Base-by-base conservation (phyloP, 768 basidiomycete genomes). In the Roridomyces roridus region DNA sequence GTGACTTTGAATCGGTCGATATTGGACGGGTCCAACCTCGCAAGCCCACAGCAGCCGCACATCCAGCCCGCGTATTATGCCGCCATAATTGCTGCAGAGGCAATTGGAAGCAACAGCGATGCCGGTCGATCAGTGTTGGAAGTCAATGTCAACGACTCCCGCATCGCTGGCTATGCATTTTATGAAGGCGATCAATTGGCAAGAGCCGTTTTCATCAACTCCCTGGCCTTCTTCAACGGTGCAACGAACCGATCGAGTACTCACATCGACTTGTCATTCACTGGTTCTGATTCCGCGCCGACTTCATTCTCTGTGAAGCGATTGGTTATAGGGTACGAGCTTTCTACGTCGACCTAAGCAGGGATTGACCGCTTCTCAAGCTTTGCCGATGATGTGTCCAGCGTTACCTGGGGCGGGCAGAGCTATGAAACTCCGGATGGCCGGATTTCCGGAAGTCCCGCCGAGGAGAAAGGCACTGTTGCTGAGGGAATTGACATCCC, bases 61-160 rank as follows among this genome's bases (percentile, higher is more conserved):
- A 73, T 90, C 49, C 86, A 88, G 61, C 83, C 88, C 0, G 74
- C 80, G 18, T 91, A 89, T 68, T 89, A 89, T 59, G 83, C 80
- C 0, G 85, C 83, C 4, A 77, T 89, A 54, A 77, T 88, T 37
- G 78, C 80, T 35, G 82, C 79, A 8, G 85, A 85, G 70, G 80
- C 82, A 20, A 80, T 87, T 34, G 84, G 86, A 10, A 59, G 65
- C 12, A 76, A 31, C 29, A 31, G 29, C 29, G 29, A 31, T 31
- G 70, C n/a, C 78, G 80, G 6, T 62, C 63, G 6, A 71, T 79
- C 2, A 37, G 71, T 79, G 20, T 65, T 77, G 11, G 86, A 90
- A 67, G 70, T 89, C 26, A 56, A 54, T 14, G 71, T 87, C n/a
- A 65, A 77, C 58, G 69, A 83, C 58, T 44, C 76, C 2, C 71